Evolutionary conservation across 305 asterid species (phyloP), one percentile per base, ranked within the genome.

Genomic region (Lippia alba): DNA sequence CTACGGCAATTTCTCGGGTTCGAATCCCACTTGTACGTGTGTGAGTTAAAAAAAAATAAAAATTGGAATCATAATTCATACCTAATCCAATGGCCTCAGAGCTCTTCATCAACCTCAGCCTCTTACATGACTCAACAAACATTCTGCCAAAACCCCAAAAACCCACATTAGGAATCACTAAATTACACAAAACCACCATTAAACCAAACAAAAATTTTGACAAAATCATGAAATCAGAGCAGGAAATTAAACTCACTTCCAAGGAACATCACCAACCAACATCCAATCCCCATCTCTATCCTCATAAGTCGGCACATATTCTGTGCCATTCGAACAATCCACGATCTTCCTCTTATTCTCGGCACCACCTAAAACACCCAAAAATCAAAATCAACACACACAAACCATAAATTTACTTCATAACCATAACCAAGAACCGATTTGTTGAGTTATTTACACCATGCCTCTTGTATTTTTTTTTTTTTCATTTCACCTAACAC

Each of bases 231-330:
- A 44, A 12, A 24, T 10, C 10, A 61, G 8, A 16, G 46, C 9
- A 69, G 39, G 46, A 34, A 67, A 74, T 86, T 69, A 34, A 67
- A 74, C 87, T 69, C 77, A 86, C 97, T 86, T 87, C 96, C 96
- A 91, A 76, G 96, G 96, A 66, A 91, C 97, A 85, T 91, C 97
- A 75, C 96, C 97, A 66, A 88, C 82, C 75, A 91, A 73, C 97
- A 91, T 91, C 97, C 95, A 88, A 39, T 91, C 97, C 54, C 94
- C 92, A 83, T 91, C 97, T 79, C 83, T 89, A 65, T 91, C 97
- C 78, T 89, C 94, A 66, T 88, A 87, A 41, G 94, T 81, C 55
- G 94, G 92, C 74, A 91, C 84, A 77, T 89, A 84, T 39, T 91
- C 86, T 5, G 76, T 70, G 6, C 93, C 96, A 75, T 86, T 79